These are phyloP conservation scores for Durusdinium trenchii DNA, from an alignment of 73 alveolate genomes.

Conservation along the genomic window DNA sequence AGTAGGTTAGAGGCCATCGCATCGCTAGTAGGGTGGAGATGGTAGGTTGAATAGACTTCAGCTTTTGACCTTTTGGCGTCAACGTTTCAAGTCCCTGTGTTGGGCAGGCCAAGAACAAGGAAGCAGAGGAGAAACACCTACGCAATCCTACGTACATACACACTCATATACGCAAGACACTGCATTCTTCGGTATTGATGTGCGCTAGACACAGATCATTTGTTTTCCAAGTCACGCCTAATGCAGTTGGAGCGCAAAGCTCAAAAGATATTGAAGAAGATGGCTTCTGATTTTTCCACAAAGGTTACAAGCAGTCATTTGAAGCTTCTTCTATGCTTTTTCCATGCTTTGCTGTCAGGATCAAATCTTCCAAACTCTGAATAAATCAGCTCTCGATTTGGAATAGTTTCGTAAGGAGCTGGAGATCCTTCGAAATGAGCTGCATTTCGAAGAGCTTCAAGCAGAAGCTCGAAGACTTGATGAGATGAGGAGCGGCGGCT, in stretches of 20 bases:
- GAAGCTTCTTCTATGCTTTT: neutral
- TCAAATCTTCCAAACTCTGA: neutral
- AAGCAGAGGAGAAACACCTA: constrained; percentile 41
- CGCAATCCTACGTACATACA: neutral
- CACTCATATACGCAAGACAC: neutral
- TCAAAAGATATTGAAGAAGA: no score
- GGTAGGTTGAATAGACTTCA: no score
- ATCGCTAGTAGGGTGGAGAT: neutral
- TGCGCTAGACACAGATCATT: no score
- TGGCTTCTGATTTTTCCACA: no score
- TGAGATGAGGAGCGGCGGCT: constrained; percentile 35
- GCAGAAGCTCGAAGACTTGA: constrained; percentile 96
- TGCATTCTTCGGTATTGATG: neutral
- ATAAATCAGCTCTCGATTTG: neutral
- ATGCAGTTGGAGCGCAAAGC: neutral
- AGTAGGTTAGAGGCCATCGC: neutral
- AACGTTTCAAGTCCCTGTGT: neutral
- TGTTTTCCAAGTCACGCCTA: neutral
- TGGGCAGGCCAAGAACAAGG: constrained; percentile 89
- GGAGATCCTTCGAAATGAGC: constrained; percentile 96
- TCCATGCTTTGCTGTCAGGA: neutral
- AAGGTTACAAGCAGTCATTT: no score
- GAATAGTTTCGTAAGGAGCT: constrained; percentile 48
- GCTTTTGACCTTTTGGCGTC: neutral
- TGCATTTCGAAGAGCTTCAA: constrained; percentile 96